Evolutionary conservation across 495 filamentous ascomycete genomes (phyloP).

Genomic region (Mytilinidion resinicola): DNA sequence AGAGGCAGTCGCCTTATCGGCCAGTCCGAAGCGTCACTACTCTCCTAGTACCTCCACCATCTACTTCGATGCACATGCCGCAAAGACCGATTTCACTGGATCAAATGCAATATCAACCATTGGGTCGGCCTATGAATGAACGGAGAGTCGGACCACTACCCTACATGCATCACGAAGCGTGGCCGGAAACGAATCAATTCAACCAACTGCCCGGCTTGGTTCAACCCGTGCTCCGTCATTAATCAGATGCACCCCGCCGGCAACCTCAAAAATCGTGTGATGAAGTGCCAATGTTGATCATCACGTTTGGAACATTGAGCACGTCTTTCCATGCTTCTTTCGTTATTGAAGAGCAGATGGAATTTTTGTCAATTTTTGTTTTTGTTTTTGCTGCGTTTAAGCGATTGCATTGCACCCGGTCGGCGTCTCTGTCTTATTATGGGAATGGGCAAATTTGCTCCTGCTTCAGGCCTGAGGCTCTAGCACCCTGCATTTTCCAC

Average conservation of each 20-base stretch:
- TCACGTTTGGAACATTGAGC: neutral
- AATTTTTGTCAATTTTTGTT: neutral
- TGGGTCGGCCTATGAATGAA: slow-evolving; percentile 69
- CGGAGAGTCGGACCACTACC: slow-evolving; percentile 77
- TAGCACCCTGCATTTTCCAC: neutral
- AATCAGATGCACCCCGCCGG: neutral
- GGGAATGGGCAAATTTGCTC: neutral
- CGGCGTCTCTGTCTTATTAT: neutral
- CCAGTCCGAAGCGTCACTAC: slow-evolving; percentile 85
- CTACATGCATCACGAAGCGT: slow-evolving; percentile 45
- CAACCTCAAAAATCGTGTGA: neutral
- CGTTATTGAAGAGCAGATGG: neutral
- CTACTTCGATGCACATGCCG: slow-evolving; percentile 69
- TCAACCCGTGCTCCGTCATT: slow-evolving; percentile 17
- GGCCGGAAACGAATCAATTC: slow-evolving; percentile 28
- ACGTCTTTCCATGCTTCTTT: neutral
- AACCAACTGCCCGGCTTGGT: slow-evolving; percentile 34
- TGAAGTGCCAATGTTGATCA: neutral
- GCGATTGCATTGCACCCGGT: slow-evolving; percentile 27
- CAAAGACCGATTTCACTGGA: slow-evolving; percentile 54
- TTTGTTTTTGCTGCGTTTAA: slow-evolving; percentile 22
- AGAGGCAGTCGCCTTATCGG: slow-evolving; percentile 80
- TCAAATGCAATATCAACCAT: slow-evolving; percentile 94
- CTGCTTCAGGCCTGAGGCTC: neutral
- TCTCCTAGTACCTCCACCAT: slow-evolving; percentile 80